Conservation (phyloP, 2,329 filamentous ascomycete species). For the Orbilia blumenaviensis region DNA sequence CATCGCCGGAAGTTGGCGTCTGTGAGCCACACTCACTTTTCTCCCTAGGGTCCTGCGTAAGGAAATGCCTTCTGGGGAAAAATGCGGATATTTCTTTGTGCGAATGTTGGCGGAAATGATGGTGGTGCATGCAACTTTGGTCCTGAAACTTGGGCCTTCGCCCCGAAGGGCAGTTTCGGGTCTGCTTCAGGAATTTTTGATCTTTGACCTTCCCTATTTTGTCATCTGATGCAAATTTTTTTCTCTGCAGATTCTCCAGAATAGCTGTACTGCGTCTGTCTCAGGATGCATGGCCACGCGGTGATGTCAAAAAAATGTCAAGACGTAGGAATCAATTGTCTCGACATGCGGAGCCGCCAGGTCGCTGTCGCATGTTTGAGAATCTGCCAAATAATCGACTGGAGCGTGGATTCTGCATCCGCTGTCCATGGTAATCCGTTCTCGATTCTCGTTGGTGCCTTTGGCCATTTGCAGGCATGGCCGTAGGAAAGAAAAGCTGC, state of each 20-base stretch:
- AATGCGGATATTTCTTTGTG: constrained; percentile 38
- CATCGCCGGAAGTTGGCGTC: constrained; percentile 50
- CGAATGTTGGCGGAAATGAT: constrained; percentile 28
- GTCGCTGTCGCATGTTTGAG: constrained; percentile 46
- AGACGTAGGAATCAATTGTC: constrained; percentile 26
- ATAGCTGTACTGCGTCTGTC: constrained; percentile 33
- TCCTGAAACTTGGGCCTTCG: constrained; percentile 36
- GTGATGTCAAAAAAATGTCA: constrained; percentile 3
- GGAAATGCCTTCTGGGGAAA: constrained; percentile 23
- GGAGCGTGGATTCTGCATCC: constrained; percentile 23
- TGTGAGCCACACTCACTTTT: constrained; percentile 48
- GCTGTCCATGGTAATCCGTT: constrained; percentile 8
- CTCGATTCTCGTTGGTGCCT: constrained; percentile 3
- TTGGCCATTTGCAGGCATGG: not conserved
- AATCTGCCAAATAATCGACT: constrained; percentile 49
- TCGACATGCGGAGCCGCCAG: constrained; percentile 22
- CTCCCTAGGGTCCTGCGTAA: constrained; percentile 35
- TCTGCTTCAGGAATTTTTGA: constrained; percentile 49
- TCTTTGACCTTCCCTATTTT: constrained; percentile 47
- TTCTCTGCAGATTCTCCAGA: constrained; percentile 1
- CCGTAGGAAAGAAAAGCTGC: not conserved
- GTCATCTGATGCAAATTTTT: constrained; percentile 11
- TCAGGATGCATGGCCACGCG: constrained; percentile 21
- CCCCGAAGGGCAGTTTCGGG: constrained; percentile 43
- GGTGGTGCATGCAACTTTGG: not conserved